A percentile compares a stretch with the other conserved stretches of the same genome.
These are phyloP conservation scores for Alternaria gansuensis DNA, from an alignment of 2,329 filamentous ascomycete genomes.

Conservation along the genomic window DNA sequence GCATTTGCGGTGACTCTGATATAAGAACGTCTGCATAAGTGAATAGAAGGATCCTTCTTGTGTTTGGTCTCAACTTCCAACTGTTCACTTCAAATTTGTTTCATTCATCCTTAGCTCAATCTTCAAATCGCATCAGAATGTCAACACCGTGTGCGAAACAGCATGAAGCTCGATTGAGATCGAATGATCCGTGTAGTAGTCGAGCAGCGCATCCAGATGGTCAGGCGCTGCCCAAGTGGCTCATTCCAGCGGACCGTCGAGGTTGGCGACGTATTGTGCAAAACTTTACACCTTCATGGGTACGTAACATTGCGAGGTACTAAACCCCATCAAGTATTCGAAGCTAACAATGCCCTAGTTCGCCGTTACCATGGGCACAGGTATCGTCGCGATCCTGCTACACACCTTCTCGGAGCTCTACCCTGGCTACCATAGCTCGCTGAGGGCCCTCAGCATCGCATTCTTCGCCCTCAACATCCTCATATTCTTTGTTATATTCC, in stretches of 20 bases:
- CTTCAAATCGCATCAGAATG: background rate
- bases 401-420: conserved; percentile 65
- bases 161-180: background rate
- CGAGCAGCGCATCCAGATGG: background rate
- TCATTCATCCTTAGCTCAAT: background rate
- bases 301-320: conserved; percentile 13
- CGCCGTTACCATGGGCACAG: conserved; percentile 40
- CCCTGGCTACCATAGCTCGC: conserved; percentile 56
- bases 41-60: background rate
- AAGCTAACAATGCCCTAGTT: conserved; percentile 25
- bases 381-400: conserved; percentile 63
- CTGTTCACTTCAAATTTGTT: background rate
- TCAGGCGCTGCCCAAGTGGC: conserved; percentile 34
- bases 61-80: background rate
- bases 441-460: conserved; percentile 65
- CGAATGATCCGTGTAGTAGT: background rate
- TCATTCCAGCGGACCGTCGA: conserved; percentile 34
- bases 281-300: conserved; percentile 51
- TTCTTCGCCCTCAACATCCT: conserved; percentile 68
- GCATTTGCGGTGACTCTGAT: background rate
- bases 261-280: conserved; percentile 46
- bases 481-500: conserved; percentile 64
- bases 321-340: background rate
- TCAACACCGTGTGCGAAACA: background rate
- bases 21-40: background rate